Evolutionary conservation across 306 rosid species (phyloP).

Genomic region (Vigna nakashimae): DNA sequence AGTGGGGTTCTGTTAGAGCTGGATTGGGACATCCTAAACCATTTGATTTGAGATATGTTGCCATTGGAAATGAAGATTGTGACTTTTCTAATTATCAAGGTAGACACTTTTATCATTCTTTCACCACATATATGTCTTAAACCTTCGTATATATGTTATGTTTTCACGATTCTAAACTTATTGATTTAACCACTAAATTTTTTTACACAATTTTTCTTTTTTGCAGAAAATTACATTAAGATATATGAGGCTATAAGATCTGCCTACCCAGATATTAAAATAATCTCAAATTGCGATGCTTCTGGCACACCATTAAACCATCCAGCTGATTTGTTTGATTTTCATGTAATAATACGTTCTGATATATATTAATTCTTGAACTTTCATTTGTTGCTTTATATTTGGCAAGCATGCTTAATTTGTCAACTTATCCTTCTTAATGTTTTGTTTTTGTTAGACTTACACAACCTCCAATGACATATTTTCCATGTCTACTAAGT

Average conservation of each 20-base stretch:
- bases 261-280: constrained; percentile 80
- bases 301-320: constrained; percentile 68
- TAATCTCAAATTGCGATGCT: constrained; percentile 88
- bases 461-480: background rate
- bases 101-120: constrained; percentile 13
- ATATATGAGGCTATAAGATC: constrained; percentile 65
- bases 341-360: constrained; percentile 60
- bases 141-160: too few relatives aligned
- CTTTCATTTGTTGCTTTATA: constrained; percentile 2
- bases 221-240: constrained; percentile 77
- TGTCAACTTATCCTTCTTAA: background rate
- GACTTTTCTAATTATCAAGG: constrained; percentile 74
- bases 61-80: constrained; percentile 94
- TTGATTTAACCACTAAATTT: background rate
- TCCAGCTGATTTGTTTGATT: constrained; percentile 88
- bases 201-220: background rate
- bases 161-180: background rate
- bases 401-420: background rate
- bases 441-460: background rate
- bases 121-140: background rate
- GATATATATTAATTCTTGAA: background rate
- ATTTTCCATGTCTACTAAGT: background rate
- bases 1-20: constrained; percentile 88
- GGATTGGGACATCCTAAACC: constrained; percentile 86
- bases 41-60: constrained; percentile 80